Evolutionary conservation across 2,329 filamentous ascomycete genomes (phyloP), one percentile per base, ranked within the genome.

Genomic region (Periconia digitata): DNA sequence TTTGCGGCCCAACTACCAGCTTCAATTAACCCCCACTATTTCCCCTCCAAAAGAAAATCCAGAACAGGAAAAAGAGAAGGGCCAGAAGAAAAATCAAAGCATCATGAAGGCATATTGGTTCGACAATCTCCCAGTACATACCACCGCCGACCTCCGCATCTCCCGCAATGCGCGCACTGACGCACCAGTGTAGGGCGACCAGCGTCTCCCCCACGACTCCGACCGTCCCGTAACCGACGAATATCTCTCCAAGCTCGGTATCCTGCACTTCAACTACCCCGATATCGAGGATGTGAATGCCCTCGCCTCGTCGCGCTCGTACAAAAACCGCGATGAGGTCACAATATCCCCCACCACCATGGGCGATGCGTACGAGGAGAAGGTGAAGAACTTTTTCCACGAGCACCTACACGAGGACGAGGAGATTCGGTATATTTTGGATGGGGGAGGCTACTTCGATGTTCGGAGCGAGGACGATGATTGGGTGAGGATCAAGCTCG

Each of bases 371-470:
- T 99, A 97, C 76, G 92, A 99, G 74, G 83, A 88, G 55, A 97
- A 97, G 74, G 90, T 99, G 54, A 92, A 90, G 76, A 84, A 75
- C 58, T 99, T 99, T 78, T 99, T 97, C 77, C 72, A 88, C 62
- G 94, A 99, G 79, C 94, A 99, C 72, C 73, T 99, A 63, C 94
- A 99, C 70, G 94, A 99, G 76, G 94, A 99, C 61, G 94, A 99
- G 76, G 94, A 99, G 80, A 99, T 99, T 58, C 81, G 94, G 40
- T 99, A 96, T 66, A 92, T 99, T 58, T 79, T 90, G 24, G 92
- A 87, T 52, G 94, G 94, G 0, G 82, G 83, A 46, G 94, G 94
- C 0, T 99, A 88, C 72, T 99, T 99, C 69, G 94, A 99, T 73
- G 92, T 99, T 3, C 79, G 94, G 41, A 86, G 84, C 64, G 79